phyloP scores from a whole-genome alignment of 2,329 filamentous ascomycete genomes.

The Nannizziopsis barbatae region DNA sequence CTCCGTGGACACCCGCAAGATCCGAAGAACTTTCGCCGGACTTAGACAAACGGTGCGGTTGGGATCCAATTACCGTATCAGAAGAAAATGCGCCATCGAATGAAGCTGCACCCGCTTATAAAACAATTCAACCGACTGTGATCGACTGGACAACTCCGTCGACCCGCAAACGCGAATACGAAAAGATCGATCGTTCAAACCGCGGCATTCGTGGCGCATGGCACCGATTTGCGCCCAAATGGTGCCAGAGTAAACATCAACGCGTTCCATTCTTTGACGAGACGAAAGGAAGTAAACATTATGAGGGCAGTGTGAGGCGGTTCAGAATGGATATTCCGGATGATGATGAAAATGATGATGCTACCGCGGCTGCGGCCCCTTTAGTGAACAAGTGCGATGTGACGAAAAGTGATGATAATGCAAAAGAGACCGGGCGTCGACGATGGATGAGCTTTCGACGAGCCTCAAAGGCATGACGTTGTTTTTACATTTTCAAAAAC shows the following conservation, averaged over 20 bases:
- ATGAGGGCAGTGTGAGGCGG: slow-evolving; percentile 37
- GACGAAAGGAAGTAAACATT: slow-evolving; percentile 26
- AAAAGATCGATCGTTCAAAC: slow-evolving; percentile 44
- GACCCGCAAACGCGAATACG: slow-evolving; percentile 36
- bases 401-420: slow-evolving; percentile 2
- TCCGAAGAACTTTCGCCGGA: slow-evolving; percentile 6
- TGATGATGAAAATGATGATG: slow-evolving; percentile 17
- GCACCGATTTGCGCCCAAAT: slow-evolving; percentile 32
- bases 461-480: neutral
- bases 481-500: neutral
- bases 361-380: neutral
- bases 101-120: slow-evolving; percentile 2
- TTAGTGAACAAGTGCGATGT: neutral
- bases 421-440: neutral
- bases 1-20: slow-evolving; percentile 41
- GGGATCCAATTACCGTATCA: slow-evolving; percentile 3
- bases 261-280: slow-evolving; percentile 35
- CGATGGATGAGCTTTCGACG: slow-evolving; percentile 3
- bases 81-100: neutral
- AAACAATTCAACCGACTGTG: slow-evolving; percentile 29
- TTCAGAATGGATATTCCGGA: slow-evolving; percentile 36
- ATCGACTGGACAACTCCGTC: slow-evolving; percentile 39
- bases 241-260: slow-evolving; percentile 27
- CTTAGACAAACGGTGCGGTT: neutral
- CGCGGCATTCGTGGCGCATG: slow-evolving; percentile 35